Conservation (phyloP, 352 stramenopile genomes). For the Pythium periplocum region DNA sequence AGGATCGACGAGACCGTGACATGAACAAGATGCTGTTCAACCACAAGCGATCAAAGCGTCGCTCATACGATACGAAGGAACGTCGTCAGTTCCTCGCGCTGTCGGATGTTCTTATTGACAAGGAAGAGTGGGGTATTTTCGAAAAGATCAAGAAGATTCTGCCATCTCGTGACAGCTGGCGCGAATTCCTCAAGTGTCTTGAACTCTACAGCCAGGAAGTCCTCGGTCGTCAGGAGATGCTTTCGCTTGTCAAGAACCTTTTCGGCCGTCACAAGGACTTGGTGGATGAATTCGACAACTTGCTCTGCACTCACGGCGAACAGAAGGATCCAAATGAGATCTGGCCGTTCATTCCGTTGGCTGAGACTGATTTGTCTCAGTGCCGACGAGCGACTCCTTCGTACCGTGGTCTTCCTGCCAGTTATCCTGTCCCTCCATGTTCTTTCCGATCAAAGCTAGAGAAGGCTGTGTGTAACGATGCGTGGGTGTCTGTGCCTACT, state of each 20-base stretch:
- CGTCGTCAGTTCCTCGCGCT: slow-evolving; percentile 67
- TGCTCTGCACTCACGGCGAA: slow-evolving; percentile 70
- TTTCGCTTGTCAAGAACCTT: slow-evolving; percentile 84
- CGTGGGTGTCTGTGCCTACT: slow-evolving; percentile 97
- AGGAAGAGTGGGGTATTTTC: slow-evolving; percentile 91
- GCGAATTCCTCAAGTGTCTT: slow-evolving; percentile 98
- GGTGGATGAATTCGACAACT: slow-evolving; percentile 73
- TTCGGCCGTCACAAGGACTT: slow-evolving; percentile 84
- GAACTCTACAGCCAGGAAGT: slow-evolving; percentile 98
- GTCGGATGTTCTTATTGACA: slow-evolving; percentile 75
- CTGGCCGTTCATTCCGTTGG: slow-evolving; percentile 88
- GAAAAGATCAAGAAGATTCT: slow-evolving; percentile 93
- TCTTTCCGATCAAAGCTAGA: slow-evolving; percentile 92
- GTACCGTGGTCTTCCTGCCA: slow-evolving; percentile 96
- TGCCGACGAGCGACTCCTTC: slow-evolving; percentile 92
- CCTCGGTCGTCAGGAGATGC: slow-evolving; percentile 85
- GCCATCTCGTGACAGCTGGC: slow-evolving; percentile 91
- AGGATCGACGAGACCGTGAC: slow-evolving; percentile 70
- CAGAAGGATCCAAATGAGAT: slow-evolving; percentile 85
- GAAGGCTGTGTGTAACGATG: slow-evolving; percentile 91
- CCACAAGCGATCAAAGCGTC: slow-evolving; percentile 65
- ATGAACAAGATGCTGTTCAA: slow-evolving; percentile 70
- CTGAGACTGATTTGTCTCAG: slow-evolving; percentile 89
- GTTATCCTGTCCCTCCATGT: slow-evolving; percentile 97
- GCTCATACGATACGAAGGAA: slow-evolving; percentile 67